These are phyloP conservation scores for Colletotrichum tabaci DNA, from an alignment of 2,329 filamentous ascomycete genomes.

Conservation along the genomic window DNA sequence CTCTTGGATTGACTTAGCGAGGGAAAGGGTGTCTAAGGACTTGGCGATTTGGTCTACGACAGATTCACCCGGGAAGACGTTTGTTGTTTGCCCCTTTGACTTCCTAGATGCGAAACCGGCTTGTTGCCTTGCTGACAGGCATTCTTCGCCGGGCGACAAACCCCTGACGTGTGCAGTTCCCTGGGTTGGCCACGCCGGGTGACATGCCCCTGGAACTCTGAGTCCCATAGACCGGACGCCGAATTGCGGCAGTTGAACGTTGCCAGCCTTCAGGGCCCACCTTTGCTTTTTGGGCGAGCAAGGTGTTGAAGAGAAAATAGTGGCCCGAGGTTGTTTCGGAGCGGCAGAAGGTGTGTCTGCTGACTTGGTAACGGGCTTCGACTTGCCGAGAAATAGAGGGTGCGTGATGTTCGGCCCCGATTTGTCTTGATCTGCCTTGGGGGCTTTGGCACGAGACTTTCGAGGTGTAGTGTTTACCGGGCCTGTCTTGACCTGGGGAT, in stretches of 20 bases:
- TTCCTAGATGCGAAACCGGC: constrained; percentile 55
- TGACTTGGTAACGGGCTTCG: constrained; percentile 44
- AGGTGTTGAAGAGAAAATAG: constrained; percentile 68
- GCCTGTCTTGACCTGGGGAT: constrained; percentile 28
- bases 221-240: constrained; percentile 61
- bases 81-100: constrained; percentile 64
- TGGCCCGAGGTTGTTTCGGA: constrained; percentile 51
- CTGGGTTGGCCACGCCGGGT: constrained; percentile 80
- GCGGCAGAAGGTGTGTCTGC: constrained; percentile 20
- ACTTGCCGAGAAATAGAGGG: constrained; percentile 57
- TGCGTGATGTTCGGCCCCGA: constrained; percentile 53
- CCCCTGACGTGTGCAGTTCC: constrained; percentile 76
- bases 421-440: constrained; percentile 47
- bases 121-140: background rate
- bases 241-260: constrained; percentile 59
- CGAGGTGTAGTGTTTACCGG: constrained; percentile 46
- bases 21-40: constrained; percentile 57
- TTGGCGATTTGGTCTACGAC: constrained; percentile 54
- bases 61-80: constrained; percentile 59
- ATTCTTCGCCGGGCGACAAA: constrained; percentile 17
- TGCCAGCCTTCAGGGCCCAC: constrained; percentile 48
- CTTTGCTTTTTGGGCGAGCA: constrained; percentile 64
- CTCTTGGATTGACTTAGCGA: constrained; percentile 51
- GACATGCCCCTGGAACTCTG: constrained; percentile 76
- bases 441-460: constrained; percentile 46